Percentiles rank a stretch among this genome's conserved stretches.
phyloP scores from a whole-genome alignment of 148 eudicot genomes.

The Hydrangea macrophylla region DNA sequence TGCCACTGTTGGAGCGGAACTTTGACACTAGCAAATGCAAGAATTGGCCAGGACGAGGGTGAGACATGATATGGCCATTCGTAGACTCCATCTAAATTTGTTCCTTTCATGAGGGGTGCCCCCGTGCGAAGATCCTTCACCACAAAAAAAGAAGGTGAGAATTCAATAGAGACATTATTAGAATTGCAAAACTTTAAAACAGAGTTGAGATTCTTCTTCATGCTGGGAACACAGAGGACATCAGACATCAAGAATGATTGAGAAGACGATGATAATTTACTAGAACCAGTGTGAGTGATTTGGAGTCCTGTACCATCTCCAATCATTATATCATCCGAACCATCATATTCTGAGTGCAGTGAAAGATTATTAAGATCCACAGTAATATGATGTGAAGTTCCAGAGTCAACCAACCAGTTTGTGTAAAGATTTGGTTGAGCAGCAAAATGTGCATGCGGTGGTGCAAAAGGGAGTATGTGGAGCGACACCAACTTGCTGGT shows the following conservation, averaged over 20 bases:
- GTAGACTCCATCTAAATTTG: background rate
- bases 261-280: background rate
- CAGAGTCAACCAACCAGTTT: background rate
- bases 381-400: background rate
- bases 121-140: background rate
- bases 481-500: no score
- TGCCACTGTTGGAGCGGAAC: background rate
- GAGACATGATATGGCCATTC: background rate
- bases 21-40: background rate
- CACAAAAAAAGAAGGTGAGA: background rate
- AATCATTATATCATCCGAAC: background rate
- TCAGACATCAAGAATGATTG: background rate
- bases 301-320: no score
- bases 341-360: background rate
- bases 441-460: no score
- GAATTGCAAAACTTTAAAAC: no score
- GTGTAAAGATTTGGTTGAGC: no score
- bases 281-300: constrained; percentile 1
- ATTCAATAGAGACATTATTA: no score
- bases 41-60: background rate
- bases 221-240: background rate
- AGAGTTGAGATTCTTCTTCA: no score
- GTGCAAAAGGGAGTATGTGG: no score
- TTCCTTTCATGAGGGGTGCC: background rate
- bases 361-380: background rate